Base-by-base conservation (phyloP, 805 yeast genomes). In the Suhomyces canberraensis region DNA sequence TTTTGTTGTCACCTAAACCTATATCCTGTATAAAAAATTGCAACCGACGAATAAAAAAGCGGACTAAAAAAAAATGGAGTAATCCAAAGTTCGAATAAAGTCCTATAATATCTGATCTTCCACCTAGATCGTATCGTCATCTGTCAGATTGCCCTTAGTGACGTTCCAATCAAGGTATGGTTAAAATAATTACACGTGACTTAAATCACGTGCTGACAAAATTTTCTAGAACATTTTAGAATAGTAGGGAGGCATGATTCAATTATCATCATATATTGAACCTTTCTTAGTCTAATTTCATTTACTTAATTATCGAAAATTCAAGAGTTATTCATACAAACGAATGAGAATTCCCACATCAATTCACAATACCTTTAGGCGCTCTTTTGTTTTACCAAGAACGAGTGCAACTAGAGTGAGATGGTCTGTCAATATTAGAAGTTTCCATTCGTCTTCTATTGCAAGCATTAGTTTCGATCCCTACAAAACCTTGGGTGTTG, bases 401-500 rank as follows among this genome's bases (percentile, higher is more conserved):
- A 25, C 14, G 17, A 20, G 15, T 15, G 17, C 26, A 17, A 29
- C 20, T 21, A 32, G 29, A 32, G 4, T 22, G 4, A 17, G 29
- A 15, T 16, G 29, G 17, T 16, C 29, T 29, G n/a, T 16, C 16
- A 13, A 26, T 14, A 18, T 25, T 26, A 27, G 46, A 36, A 9
- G n/a, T 11, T 79, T 79, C 56, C 84, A 78, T 45, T 46, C 73
- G 1, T 54, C 76, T 1, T 36, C 45, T 4, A 35, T 35, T 9
- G n/a, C 33, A 14, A 41, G 38, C 11, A 56, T 69, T 26, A 60
- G 64, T 40, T 66, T 66, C 33, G 96, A 93, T 56, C 99, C 99
- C 0, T 93, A 93, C 62, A 71, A 78, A 43, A 76, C 80, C 0
- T 66, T 93, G 29, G 98, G 98, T 3, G 86, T 93, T 19, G 76